Evolutionary conservation across 2,329 filamentous ascomycete genomes (phyloP).

Genomic region (Graphilbum ipis-grandicollis): DNA sequence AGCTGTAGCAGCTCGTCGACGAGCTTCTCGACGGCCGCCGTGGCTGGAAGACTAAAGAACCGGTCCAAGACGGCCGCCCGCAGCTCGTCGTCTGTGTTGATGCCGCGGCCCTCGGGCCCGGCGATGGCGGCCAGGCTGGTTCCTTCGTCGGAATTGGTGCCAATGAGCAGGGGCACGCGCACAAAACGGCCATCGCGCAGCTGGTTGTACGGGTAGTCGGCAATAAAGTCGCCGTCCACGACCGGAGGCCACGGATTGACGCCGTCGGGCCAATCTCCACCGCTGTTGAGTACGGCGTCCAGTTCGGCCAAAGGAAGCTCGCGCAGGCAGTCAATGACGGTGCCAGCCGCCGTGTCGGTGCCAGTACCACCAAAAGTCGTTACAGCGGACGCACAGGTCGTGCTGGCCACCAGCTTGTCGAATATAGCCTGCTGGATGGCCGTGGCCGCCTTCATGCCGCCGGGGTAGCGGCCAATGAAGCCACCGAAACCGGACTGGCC

Average conservation of each 20-base stretch:
- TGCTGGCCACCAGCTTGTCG: constrained; percentile 5
- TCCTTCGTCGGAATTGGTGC: constrained; percentile 49
- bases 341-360: too few relatives aligned
- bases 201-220: constrained; percentile 28
- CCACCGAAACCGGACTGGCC: constrained; percentile 11
- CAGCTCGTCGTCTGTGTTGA: constrained; percentile 38
- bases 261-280: neutral
- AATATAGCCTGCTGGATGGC: constrained; percentile 9
- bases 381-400: constrained; percentile 2
- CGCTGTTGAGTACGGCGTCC: constrained; percentile 6
- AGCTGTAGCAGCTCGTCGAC: constrained; percentile 20
- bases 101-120: constrained; percentile 18
- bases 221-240: constrained; percentile 19
- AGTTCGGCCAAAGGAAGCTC: constrained; percentile 15
- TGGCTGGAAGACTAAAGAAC: constrained; percentile 1
- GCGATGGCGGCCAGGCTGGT: constrained; percentile 26
- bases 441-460: constrained; percentile 21
- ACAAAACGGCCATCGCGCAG: constrained; percentile 41
- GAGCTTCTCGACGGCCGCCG: constrained; percentile 11
- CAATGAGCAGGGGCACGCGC: constrained; percentile 40
- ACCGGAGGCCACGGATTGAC: neutral
- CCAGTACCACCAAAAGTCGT: too few relatives aligned
- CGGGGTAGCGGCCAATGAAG: constrained; percentile 2
- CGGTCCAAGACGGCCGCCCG: constrained; percentile 9
- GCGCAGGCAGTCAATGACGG: constrained; percentile 14